A percentile compares a stretch with the other conserved stretches of the same genome.
phyloP scores from a whole-genome alignment of 306 rosid genomes.

The Ammopiptanthus mongolicus region DNA sequence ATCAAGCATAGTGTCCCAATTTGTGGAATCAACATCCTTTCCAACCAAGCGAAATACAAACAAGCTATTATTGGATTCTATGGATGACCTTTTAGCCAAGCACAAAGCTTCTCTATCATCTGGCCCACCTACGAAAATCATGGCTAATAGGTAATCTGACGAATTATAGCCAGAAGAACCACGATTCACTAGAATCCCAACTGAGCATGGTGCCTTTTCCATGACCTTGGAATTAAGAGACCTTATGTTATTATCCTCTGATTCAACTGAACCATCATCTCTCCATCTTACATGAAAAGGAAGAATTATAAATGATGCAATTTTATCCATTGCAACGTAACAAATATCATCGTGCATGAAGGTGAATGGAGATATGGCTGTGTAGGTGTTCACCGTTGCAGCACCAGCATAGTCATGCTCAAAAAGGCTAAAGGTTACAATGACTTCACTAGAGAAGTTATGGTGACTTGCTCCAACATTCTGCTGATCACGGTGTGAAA shows the following conservation, averaged over 20 bases:
- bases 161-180: not conserved
- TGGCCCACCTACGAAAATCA: constrained; percentile 36
- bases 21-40: not conserved
- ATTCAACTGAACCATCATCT: constrained; percentile 17
- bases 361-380: constrained; percentile 33
- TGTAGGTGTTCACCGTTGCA: constrained; percentile 11
- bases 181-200: constrained; percentile 34
- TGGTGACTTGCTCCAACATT: not conserved
- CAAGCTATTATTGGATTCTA: not conserved
- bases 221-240: constrained; percentile 29
- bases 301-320: constrained; percentile 28
- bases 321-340: constrained; percentile 35
- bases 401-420: constrained; percentile 13
- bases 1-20: constrained; percentile 30
- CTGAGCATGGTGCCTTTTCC: constrained; percentile 37
- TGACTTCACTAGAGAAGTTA: constrained; percentile 25
- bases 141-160: not conserved
- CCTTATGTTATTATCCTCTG: constrained; percentile 19
- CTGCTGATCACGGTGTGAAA: constrained; percentile 17
- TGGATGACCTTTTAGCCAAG: constrained; percentile 29
- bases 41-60: constrained; percentile 22
- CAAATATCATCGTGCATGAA: constrained; percentile 46
- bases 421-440: constrained; percentile 27
- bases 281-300: constrained; percentile 44
- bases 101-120: constrained; percentile 48